These are phyloP conservation scores for Phaeosphaeriaceae sp. DNA, from an alignment of 2,329 filamentous ascomycete genomes.

Conservation along the genomic window DNA sequence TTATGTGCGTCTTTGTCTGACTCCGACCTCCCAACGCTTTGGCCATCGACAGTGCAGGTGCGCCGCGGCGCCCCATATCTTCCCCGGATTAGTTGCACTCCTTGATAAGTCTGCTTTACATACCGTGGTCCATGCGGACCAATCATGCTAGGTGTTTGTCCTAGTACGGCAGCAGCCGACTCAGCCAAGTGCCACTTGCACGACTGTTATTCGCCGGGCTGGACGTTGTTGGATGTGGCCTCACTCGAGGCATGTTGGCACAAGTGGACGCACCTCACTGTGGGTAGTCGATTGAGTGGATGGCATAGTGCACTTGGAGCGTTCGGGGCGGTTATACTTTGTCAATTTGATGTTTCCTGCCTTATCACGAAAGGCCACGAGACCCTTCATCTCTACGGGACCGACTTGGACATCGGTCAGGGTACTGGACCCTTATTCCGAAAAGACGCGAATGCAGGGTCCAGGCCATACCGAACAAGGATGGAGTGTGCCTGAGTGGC, in stretches of 20 bases:
- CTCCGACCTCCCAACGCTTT: conserved; percentile 16
- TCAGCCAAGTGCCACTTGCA: conserved; percentile 3
- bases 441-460: conserved; percentile 4
- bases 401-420: conserved; percentile 12
- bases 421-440: conserved; percentile 19
- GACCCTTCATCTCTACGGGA: conserved; percentile 12
- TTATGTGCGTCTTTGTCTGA: conserved; percentile 17
- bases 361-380: neutral
- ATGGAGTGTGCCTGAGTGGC: neutral
- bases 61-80: conserved; percentile 21
- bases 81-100: conserved; percentile 36
- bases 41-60: conserved; percentile 10
- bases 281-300: neutral
- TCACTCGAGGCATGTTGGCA: neutral
- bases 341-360: neutral
- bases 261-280: neutral
- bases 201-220: neutral
- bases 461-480: neutral
- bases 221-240: neutral
- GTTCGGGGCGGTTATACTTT: neutral
- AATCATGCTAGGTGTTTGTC: conserved; percentile 3
- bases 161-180: conserved; percentile 4
- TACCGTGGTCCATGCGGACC: conserved; percentile 24
- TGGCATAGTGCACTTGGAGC: neutral
- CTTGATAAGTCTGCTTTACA: conserved; percentile 31